These are phyloP conservation scores for Candida alai DNA, from an alignment of 805 yeast species.

Conservation along the genomic window DNA sequence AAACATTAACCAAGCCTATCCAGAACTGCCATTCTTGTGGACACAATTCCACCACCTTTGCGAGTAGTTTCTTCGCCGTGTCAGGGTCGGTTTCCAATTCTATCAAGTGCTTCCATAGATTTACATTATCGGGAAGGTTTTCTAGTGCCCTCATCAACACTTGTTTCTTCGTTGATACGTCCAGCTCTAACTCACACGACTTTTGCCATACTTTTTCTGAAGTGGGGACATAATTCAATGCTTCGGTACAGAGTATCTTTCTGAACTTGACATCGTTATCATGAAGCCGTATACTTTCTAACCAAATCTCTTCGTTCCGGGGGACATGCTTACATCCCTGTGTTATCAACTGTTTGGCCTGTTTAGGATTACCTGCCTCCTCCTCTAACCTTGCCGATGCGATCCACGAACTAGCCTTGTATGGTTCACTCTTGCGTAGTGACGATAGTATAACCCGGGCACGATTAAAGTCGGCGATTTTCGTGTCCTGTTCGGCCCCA, in stretches of 20 bases:
- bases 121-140: conserved; percentile 49
- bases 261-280: conserved; percentile 41
- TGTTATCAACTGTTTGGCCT: conserved; percentile 59
- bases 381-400: conserved; percentile 80
- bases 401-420: conserved; percentile 77
- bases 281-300: conserved; percentile 70
- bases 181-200: conserved; percentile 65
- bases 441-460: conserved; percentile 62
- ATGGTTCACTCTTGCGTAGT: conserved; percentile 68
- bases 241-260: conserved; percentile 61
- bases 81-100: conserved; percentile 51
- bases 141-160: conserved; percentile 72
- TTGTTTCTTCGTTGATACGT: conserved; percentile 46
- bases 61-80: conserved; percentile 50
- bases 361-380: conserved; percentile 48
- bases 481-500: conserved; percentile 7
- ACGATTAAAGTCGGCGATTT: conserved; percentile 18
- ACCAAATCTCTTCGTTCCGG: conserved; percentile 70
- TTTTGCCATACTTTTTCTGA: conserved; percentile 70
- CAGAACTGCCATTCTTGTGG: conserved; percentile 66
- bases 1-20: conserved; percentile 51
- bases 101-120: conserved; percentile 68
- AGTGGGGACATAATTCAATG: conserved; percentile 50
- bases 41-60: conserved; percentile 64
- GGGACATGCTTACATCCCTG: conserved; percentile 75